Evolutionary conservation across 1,284 basidiomycete species (phyloP).

Genomic region (Neonothopanus nambi): DNA sequence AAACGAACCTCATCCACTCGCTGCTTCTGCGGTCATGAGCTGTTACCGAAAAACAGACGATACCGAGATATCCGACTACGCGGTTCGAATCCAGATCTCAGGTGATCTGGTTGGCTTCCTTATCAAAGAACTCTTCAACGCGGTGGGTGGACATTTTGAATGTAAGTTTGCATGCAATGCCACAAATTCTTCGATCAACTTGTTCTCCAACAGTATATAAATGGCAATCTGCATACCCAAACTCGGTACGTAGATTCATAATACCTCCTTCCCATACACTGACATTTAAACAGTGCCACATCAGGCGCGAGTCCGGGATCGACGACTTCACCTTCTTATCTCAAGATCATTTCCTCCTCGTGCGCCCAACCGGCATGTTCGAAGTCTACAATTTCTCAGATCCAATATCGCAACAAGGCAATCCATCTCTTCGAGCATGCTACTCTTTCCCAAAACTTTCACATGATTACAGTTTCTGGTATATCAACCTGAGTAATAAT

Average conservation of each 20-base stretch:
- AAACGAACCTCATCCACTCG: slow-evolving; percentile 47
- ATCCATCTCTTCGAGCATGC: slow-evolving; percentile 34
- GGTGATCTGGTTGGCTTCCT: slow-evolving; percentile 46
- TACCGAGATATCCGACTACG: slow-evolving; percentile 30
- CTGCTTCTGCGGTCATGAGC: slow-evolving; percentile 35
- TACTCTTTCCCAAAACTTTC: slow-evolving; percentile 44
- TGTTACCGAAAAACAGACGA: slow-evolving; percentile 34
- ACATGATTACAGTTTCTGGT: slow-evolving; percentile 46
- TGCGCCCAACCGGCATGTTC: slow-evolving; percentile 43
- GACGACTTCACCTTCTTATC: slow-evolving; percentile 54
- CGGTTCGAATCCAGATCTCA: slow-evolving; percentile 48
- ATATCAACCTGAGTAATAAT: slow-evolving; percentile 49
- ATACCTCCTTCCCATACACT: background rate
- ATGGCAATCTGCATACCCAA: slow-evolving; percentile 38
- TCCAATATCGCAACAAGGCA: slow-evolving; percentile 28
- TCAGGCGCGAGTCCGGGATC: slow-evolving; percentile 38
- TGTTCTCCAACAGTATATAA: slow-evolving; percentile 41
- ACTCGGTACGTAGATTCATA: slow-evolving; percentile 34
- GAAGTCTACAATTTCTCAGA: slow-evolving; percentile 48
- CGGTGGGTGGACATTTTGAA: slow-evolving; percentile 24
- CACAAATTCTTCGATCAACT: slow-evolving; percentile 21
- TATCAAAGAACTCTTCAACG: slow-evolving; percentile 46
- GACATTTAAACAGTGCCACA: slow-evolving; percentile 33
- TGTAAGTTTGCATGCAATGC: background rate
- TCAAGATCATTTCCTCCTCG: slow-evolving; percentile 42